Base-by-base conservation (phyloP, 2,329 filamentous ascomycete genomes). In the Alternaria hordeiaustralica region DNA sequence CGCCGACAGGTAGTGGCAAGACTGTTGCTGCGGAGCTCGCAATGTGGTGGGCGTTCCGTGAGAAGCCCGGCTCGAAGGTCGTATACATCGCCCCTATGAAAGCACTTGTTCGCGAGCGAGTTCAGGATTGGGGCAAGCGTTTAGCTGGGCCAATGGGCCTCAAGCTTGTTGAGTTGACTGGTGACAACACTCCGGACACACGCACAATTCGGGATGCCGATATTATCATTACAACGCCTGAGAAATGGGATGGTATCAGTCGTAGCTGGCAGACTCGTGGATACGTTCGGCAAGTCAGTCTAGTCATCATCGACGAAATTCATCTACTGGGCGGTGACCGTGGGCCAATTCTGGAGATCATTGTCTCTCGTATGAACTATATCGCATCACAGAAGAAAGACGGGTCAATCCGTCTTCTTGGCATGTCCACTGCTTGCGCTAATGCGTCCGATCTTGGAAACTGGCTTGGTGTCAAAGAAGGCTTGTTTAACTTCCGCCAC, bases 21-120 rank as follows among this genome's bases (percentile, higher is more conserved):
- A 99, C 96, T 0, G 92, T 99, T 44, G 96, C 96, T 18, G 94
- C 92, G 53, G 96, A 99, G 78, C 83, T 99, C 65, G 94, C 96
- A 25, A 98, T 99, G 95, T 99, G 96, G 96, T 97, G 94, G 94
- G 95, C 96, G 3, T 98, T 99, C 82, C 89, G 94, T 13, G 94
- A 97, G 77, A 91, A 91, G 55, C 96, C 96, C 2, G 94, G 94
- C 4, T 97, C 94, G 4, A 99, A 99, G 82, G 94, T 99, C 3
- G 96, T 99, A 12, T 99, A 99, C 79, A 98, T 99, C 76, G 96
- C 96, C 3, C 96, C 96, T 0, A 99, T 99, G 96, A 99, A 99
- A 81, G 96, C 96, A 0, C 89, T 99, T 30, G 96, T 99, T 20
- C 92, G 96, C 4, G 96, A 99, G 79, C 89, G 96, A 81, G 95